Conservation (phyloP, 306 rosid genomes). For the Cicer cuneatum region DNA sequence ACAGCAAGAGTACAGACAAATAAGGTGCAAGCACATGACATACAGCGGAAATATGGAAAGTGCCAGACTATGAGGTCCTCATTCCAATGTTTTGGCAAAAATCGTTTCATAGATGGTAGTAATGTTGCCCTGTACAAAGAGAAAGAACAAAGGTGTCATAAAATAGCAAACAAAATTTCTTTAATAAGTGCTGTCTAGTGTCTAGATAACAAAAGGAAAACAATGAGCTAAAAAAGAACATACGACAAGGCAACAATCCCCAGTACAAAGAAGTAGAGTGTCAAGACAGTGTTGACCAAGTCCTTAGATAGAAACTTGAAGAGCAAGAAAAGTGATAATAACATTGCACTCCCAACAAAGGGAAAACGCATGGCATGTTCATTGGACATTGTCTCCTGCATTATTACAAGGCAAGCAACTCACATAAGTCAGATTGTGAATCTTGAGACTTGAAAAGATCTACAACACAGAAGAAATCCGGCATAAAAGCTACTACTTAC, state of each 20-base stretch:
- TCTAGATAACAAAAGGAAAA: neutral
- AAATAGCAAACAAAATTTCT: conserved; percentile 14
- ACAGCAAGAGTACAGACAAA: neutral
- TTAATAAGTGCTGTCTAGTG: neutral
- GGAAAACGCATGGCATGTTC: conserved; percentile 99
- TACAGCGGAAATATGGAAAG: conserved; percentile 89
- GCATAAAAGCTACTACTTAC: conserved; percentile 58
- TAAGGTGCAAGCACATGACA: conserved; percentile 43
- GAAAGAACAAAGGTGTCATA: conserved; percentile 39
- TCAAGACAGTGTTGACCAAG: conserved; percentile 97
- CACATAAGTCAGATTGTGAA: conserved; percentile 17
- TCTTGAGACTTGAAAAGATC: neutral
- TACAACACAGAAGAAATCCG: neutral
- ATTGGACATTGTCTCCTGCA: conserved; percentile 99
- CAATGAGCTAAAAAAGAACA: conserved; percentile 44
- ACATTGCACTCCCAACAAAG: conserved; percentile 99
- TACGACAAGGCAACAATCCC: conserved; percentile 98
- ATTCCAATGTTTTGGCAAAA: conserved; percentile 85
- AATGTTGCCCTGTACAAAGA: conserved; percentile 80
- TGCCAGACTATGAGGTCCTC: conserved; percentile 69
- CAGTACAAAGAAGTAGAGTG: conserved; percentile 93
- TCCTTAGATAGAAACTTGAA: conserved; percentile 98
- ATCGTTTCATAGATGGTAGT: conserved; percentile 79
- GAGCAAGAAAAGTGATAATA: conserved; percentile 93
- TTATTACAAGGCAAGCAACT: conserved; percentile 27